These are phyloP conservation scores for Teunomyces aglyptinius DNA, from an alignment of 805 yeast genomes.

Conservation along the genomic window DNA sequence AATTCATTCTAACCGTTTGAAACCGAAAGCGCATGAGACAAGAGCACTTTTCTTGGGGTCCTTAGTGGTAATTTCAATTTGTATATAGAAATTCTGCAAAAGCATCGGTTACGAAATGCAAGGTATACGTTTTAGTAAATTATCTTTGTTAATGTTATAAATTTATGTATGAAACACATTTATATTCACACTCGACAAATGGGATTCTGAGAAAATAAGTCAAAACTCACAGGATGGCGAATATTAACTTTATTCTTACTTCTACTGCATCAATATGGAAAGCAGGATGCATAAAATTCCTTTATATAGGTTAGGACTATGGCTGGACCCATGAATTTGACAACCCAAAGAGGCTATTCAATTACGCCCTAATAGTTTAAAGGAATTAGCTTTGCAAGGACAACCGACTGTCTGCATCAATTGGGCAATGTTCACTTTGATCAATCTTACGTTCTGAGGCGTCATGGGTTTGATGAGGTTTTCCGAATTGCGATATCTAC, in stretches of 20 bases:
- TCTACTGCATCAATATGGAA: slow-evolving; percentile 2
- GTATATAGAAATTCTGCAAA: background rate
- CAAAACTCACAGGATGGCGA: slow-evolving; percentile 2
- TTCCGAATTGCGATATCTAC: background rate
- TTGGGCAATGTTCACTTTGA: background rate
- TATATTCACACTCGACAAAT: background rate
- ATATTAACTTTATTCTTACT: background rate
- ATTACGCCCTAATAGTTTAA: background rate
- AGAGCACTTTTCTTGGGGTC: background rate
- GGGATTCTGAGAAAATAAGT: background rate
- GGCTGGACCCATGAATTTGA: background rate
- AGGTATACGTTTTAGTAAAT: background rate
- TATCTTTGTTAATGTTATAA: background rate
- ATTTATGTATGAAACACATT: slow-evolving; percentile 2
- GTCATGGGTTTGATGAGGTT: background rate
- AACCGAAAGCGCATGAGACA: background rate
- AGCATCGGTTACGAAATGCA: background rate
- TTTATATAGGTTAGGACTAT: background rate
- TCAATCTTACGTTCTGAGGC: background rate
- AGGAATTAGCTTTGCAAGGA: background rate
- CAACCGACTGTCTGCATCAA: background rate
- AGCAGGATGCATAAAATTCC: background rate
- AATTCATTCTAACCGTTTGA: background rate
- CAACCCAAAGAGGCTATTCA: background rate
- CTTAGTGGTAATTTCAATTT: background rate